Evolutionary conservation across 2,329 filamentous ascomycete genomes (phyloP).

Genomic region (Cladophialophora yegresii): DNA sequence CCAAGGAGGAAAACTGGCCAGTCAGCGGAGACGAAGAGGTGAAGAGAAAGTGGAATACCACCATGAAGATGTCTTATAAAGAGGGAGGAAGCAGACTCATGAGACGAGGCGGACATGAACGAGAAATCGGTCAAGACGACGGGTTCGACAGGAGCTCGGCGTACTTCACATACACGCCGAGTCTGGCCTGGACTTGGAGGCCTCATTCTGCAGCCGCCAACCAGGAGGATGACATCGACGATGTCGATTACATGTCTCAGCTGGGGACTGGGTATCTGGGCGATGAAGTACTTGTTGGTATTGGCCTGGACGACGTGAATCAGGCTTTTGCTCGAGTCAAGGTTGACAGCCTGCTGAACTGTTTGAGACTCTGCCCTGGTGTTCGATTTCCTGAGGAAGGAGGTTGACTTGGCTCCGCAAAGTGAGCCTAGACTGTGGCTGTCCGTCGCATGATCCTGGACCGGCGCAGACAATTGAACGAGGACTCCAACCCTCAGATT

Average conservation of each 20-base stretch:
- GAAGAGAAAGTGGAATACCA: constrained; percentile 9
- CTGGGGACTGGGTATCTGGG: constrained; percentile 44
- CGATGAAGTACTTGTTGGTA: constrained; percentile 46
- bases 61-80: not conserved
- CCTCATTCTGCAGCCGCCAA: constrained; percentile 13
- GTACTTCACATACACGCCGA: constrained; percentile 46
- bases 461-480: not conserved
- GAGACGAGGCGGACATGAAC: constrained; percentile 2
- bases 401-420: not conserved
- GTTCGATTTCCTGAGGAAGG: constrained; percentile 9
- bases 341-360: constrained; percentile 41
- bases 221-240: constrained; percentile 20
- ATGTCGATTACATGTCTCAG: constrained; percentile 39
- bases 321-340: constrained; percentile 42
- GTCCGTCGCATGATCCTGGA: not conserved
- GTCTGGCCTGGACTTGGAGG: constrained; percentile 44
- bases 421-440: not conserved
- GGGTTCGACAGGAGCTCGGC: constrained; percentile 36
- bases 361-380: constrained; percentile 42
- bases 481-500: constrained; percentile 24
- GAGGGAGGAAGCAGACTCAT: constrained; percentile 8
- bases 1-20: constrained; percentile 42
- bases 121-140: not conserved
- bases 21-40: not conserved
- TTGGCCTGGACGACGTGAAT: constrained; percentile 44